Conservation (phyloP, 2,329 filamentous ascomycete species). For the Penicillium sp. region DNA sequence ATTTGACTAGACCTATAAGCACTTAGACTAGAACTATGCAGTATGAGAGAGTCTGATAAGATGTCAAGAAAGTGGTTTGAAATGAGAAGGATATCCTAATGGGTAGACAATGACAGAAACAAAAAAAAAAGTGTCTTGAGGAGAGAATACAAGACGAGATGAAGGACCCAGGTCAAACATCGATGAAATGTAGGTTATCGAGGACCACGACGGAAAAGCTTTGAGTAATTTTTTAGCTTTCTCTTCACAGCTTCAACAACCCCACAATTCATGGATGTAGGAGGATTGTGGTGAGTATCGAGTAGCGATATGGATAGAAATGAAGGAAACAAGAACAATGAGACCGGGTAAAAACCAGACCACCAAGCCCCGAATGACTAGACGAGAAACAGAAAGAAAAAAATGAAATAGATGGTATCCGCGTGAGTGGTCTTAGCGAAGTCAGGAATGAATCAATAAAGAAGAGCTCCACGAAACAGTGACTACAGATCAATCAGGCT, state of each 20-base stretch:
- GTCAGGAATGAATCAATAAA: slow-evolving; percentile 3
- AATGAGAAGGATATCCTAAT: slow-evolving; percentile 31
- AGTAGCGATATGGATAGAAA: slow-evolving; percentile 2
- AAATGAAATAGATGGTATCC: slow-evolving; percentile 9
- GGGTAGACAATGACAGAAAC: slow-evolving; percentile 17
- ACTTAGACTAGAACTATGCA: neutral
- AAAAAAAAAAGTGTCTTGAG: slow-evolving; percentile 15
- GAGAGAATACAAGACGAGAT: slow-evolving; percentile 5
- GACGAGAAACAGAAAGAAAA: slow-evolving; percentile 2
- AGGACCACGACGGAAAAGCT: no score
- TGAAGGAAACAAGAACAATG: neutral
- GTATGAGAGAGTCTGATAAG: neutral
- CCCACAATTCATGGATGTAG: neutral
- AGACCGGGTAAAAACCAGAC: slow-evolving; percentile 8
- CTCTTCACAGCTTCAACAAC: neutral
- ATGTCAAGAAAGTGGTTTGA: slow-evolving; percentile 18
- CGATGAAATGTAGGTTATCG: neutral
- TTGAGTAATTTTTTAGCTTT: no score
- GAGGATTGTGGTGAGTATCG: neutral
- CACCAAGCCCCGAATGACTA: slow-evolving; percentile 1
- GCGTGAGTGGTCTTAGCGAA: slow-evolving; percentile 7
- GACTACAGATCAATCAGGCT: slow-evolving; percentile 63
- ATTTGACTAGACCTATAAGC: neutral
- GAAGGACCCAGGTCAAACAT: slow-evolving; percentile 1
- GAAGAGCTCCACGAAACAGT: slow-evolving; percentile 1